Base-by-base conservation (phyloP, 495 filamentous ascomycete genomes). In the Friedmanniomyces simplex region DNA sequence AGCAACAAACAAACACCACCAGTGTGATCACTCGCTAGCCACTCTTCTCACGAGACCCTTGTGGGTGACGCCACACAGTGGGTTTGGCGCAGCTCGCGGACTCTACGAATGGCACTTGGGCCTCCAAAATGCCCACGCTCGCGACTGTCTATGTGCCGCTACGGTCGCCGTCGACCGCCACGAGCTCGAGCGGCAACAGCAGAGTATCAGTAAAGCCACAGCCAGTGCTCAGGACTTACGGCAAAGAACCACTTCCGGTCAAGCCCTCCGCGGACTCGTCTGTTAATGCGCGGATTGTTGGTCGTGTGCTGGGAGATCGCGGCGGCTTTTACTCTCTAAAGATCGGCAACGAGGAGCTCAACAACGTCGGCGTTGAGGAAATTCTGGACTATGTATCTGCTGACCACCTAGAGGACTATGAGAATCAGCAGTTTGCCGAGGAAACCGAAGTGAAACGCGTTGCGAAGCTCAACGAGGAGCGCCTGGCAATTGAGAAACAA, bases 371-470 rank as follows among this genome's bases (percentile, higher is more conserved):
- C 48, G 26, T 63, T 20, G 52, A 59, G 1, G 61, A 63, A 47
- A 57, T 63, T 21, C 47, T 59, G 25, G 56, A 63, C 52, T 63
- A 56, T 41, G 61, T 63, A 25, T 60, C 57, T 21, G 45, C 61
- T 25, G 28, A 61, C 14, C 37, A 60, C 24, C 50, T 63, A 3
- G 61, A 63, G 25, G 57, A 56, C 10, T 63, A 39, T 26, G 61
- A 63, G 42, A 45, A 63, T 32, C 18, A 18, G 28, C 56, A 60
- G 43, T 63, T 63, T 32, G 61, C 45, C 16, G 56, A 63, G 48
- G 61, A 63, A 28, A 13, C 25, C 6, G 32, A 53, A 18, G 24
- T 57, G 20, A 13, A n/a, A 12, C 25, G 45, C 11, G 34, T 53
- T 18, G 32, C 42, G 4, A 55, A 51, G 37, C 50, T 36, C 13